These are phyloP conservation scores for Naganishia cerealis DNA, from an alignment of 1,284 basidiomycete genomes.

Conservation along the genomic window DNA sequence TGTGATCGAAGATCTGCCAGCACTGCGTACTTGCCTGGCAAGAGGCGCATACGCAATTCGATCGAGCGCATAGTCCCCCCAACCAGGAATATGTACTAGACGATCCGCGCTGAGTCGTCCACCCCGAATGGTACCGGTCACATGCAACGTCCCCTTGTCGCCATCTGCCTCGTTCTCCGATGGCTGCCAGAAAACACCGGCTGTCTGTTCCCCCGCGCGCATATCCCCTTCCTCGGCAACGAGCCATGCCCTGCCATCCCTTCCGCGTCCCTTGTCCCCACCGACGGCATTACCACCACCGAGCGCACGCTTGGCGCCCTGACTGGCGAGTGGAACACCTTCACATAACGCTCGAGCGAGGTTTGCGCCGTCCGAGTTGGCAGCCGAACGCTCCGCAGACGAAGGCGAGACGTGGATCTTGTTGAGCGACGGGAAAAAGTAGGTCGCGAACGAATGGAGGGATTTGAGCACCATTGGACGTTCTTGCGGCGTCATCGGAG, in stretches of 20 bases:
- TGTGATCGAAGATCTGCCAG: conserved; percentile 37
- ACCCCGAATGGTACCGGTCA: conserved; percentile 84
- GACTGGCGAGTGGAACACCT: conserved; percentile 62
- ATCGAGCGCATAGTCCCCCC: conserved; percentile 79
- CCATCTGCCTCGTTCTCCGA: conserved; percentile 62
- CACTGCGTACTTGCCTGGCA: conserved; percentile 39
- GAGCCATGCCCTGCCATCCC: conserved; percentile 76
- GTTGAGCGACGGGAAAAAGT: conserved; percentile 85
- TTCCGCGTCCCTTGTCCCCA: conserved; percentile 51
- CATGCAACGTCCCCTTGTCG: conserved; percentile 60
- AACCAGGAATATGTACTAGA: conserved; percentile 82
- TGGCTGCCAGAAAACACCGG: conserved; percentile 35
- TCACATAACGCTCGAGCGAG: conserved; percentile 75
- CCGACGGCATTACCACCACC: conserved; percentile 8
- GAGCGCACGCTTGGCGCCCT: not conserved
- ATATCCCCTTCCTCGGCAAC: conserved; percentile 64
- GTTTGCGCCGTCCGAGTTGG: conserved; percentile 57
- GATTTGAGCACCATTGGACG: conserved; percentile 70
- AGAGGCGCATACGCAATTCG: conserved; percentile 64
- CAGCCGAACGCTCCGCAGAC: conserved; percentile 56
- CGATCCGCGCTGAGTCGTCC: conserved; percentile 76
- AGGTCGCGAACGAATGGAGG: conserved; percentile 84
- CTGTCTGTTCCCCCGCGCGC: conserved; percentile 32
- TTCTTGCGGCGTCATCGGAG: conserved; percentile 61
- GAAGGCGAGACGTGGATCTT: conserved; percentile 61